Percentiles rank a stretch among this genome's conserved stretches.
Evolutionary conservation across 306 rosid genomes (phyloP).

Genomic region (Malus sieversii): DNA sequence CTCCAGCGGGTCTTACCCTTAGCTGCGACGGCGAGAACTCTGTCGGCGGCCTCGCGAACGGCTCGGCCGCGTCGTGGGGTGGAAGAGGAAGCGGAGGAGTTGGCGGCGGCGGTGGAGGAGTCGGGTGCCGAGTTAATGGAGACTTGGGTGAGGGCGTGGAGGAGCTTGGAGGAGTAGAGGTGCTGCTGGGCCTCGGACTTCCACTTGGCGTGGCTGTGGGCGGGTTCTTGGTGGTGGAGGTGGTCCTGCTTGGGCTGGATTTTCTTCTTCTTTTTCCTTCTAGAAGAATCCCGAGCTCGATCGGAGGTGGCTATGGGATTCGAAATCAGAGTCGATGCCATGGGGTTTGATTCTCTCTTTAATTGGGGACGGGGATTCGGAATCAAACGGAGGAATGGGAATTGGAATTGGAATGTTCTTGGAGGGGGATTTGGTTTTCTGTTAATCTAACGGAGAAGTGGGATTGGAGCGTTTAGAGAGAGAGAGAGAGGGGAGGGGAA

Average conservation of each 20-base stretch:
- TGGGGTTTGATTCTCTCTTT: not conserved
- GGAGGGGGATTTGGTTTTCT: not conserved
- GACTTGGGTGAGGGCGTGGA: conserved; percentile 54
- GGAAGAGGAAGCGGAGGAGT: conserved; percentile 4
- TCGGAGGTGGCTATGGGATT: conserved; percentile 44
- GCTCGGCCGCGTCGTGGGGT: conserved; percentile 53
- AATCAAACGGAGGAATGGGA: not conserved
- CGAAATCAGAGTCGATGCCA: conserved; percentile 52
- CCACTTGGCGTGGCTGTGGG: conserved; percentile 36
- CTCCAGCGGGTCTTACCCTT: conserved; percentile 90
- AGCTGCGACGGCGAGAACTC: conserved; percentile 71
- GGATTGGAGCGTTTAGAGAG: not conserved
- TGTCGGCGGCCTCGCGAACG: conserved; percentile 77
- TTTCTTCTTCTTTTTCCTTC: conserved; percentile 60
- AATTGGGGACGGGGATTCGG: not conserved
- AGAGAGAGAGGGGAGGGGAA: conserved; percentile 11
- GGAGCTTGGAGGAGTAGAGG: conserved; percentile 64
- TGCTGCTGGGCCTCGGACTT: conserved; percentile 73
- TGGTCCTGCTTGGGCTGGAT: conserved; percentile 30
- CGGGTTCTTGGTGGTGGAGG: not conserved
- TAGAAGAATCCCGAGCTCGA: conserved; percentile 38
- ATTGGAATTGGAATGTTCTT: not conserved
- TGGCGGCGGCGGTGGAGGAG: not conserved
- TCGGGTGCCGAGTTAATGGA: not conserved
- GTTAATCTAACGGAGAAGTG: not conserved